phyloP scores from a whole-genome alignment of 164 flowering plant genomes.

The Nelumbo lutea region DNA sequence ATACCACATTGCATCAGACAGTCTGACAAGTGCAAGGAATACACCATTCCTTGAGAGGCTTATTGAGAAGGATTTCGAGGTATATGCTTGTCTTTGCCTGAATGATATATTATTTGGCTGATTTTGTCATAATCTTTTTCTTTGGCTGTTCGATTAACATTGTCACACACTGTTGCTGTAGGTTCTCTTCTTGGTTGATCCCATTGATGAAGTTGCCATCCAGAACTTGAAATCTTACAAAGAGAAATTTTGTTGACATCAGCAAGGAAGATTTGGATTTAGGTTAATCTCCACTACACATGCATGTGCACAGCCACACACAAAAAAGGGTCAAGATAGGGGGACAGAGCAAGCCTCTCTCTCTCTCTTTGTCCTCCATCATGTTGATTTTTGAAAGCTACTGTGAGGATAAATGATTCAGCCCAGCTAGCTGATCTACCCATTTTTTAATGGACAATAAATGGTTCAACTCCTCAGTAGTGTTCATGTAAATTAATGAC shows the following conservation, averaged over 20 bases:
- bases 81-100: conserved; percentile 15
- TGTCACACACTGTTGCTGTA: conserved; percentile 15
- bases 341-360: too few species aligned
- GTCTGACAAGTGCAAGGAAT: conserved; percentile 75
- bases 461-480: not conserved
- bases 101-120: not conserved
- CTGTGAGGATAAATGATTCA: too few species aligned
- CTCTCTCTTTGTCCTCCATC: too few species aligned
- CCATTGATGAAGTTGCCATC: conserved; percentile 91
- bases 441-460: too few species aligned
- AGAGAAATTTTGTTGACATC: conserved; percentile 88
- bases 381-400: too few species aligned
- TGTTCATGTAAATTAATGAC: too few species aligned
- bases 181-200: conserved; percentile 90
- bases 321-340: not conserved
- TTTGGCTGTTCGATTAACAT: not conserved
- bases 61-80: conserved; percentile 75
- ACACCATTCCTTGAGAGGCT: conserved; percentile 89
- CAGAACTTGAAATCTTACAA: conserved; percentile 79
- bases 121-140: not conserved
- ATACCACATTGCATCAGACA: conserved; percentile 85
- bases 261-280: conserved; percentile 94
- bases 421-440: too few species aligned
- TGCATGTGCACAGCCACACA: not conserved
- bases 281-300: conserved; percentile 37